Conservation (phyloP, 768 basidiomycete species). For the Mycena capillaripes region DNA sequence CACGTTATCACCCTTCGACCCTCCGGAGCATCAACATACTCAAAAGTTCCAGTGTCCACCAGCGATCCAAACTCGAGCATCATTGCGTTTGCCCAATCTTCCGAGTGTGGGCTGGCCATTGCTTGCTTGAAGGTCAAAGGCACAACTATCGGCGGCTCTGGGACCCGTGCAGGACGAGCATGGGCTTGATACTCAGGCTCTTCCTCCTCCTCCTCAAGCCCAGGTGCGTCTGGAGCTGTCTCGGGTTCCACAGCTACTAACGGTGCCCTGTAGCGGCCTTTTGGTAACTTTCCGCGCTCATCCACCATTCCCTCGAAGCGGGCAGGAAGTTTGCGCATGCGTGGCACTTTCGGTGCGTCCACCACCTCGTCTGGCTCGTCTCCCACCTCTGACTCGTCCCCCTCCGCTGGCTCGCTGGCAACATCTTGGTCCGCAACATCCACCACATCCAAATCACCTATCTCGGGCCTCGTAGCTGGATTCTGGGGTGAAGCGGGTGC, state of each 20-base stretch:
- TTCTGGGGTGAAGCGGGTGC: neutral
- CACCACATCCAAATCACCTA: no score
- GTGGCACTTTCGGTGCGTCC: neutral
- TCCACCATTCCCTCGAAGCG: slow-evolving; percentile 1
- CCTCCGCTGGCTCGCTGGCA: neutral
- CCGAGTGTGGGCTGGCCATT: slow-evolving; percentile 4
- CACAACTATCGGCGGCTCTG: neutral
- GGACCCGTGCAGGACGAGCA: neutral
- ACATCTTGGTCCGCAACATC: no score
- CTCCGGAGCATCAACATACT: neutral
- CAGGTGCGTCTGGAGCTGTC: neutral
- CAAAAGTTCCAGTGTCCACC: neutral
- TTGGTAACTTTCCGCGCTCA: neutral
- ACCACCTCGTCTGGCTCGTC: neutral
- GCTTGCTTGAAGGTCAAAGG: slow-evolving; percentile 8
- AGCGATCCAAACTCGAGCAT: neutral
- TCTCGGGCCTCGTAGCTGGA: no score
- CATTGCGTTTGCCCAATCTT: slow-evolving; percentile 14
- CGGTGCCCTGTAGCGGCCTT: slow-evolving; percentile 5
- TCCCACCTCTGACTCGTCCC: neutral
- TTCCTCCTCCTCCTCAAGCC: slow-evolving; percentile 21
- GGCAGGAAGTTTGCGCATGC: neutral
- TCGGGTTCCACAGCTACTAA: neutral
- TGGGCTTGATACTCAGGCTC: slow-evolving; percentile 11
- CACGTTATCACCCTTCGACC: slow-evolving; percentile 7